A percentile compares a stretch with the other conserved stretches of the same genome.
These are phyloP conservation scores for Diplodia seriata DNA, from an alignment of 2,329 filamentous ascomycete genomes.

Conservation along the genomic window DNA sequence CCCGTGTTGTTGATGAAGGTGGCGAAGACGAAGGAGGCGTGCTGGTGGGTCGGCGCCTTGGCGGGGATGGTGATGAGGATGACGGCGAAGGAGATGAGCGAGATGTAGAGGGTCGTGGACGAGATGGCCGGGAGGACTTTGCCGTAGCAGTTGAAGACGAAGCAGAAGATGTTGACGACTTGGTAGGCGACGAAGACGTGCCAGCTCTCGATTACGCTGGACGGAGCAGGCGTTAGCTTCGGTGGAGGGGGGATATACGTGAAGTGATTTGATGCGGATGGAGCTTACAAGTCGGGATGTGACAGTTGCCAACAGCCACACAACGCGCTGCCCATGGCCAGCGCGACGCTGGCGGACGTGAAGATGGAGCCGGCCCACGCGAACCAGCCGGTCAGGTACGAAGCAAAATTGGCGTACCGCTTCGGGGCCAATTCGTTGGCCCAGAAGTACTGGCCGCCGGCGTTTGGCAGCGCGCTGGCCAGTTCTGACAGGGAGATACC, in stretches of 20 bases:
- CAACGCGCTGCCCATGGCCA: slow-evolving; percentile 56
- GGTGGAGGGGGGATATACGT: too few relatives aligned
- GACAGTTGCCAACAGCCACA: slow-evolving; percentile 61
- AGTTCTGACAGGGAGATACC: slow-evolving; percentile 56
- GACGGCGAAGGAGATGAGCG: slow-evolving; percentile 56
- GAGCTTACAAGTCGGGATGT: slow-evolving; percentile 59
- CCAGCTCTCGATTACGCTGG: slow-evolving; percentile 45
- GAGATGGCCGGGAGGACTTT: slow-evolving; percentile 50
- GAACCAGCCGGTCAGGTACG: slow-evolving; percentile 59
- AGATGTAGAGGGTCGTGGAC: slow-evolving; percentile 54
- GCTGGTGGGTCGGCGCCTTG: slow-evolving; percentile 52
- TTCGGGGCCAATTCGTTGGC: slow-evolving; percentile 57
- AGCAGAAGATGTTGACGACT: slow-evolving; percentile 56
- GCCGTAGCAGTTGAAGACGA: slow-evolving; percentile 57
- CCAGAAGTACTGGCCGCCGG: slow-evolving; percentile 62
- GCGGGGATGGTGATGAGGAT: slow-evolving; percentile 58
- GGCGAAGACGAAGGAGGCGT: slow-evolving; percentile 59
- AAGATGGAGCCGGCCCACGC: slow-evolving; percentile 63
- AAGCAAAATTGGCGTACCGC: slow-evolving; percentile 54
- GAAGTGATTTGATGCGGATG: slow-evolving; percentile 17
- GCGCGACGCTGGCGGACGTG: slow-evolving; percentile 59
- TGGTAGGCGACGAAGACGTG: slow-evolving; percentile 55
- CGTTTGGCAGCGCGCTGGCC: slow-evolving; percentile 58
- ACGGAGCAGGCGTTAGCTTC: slow-evolving; percentile 16
- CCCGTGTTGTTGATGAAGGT: slow-evolving; percentile 61